Base-by-base conservation (phyloP, 345 rosid genomes). In the Litchi chinensis region DNA sequence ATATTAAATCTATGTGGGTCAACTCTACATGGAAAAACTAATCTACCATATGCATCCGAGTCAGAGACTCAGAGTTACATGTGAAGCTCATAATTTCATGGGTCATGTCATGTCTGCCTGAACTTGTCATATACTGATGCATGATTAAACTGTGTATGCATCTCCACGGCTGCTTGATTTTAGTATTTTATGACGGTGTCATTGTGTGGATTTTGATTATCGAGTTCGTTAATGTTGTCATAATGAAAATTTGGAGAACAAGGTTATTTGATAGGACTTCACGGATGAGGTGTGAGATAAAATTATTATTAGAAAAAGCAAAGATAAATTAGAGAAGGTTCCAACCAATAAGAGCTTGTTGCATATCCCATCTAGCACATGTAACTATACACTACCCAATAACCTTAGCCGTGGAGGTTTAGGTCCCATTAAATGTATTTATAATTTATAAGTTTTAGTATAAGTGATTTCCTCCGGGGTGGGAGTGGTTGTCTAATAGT, bases 51-150 rank as follows among this genome's bases (percentile, higher is more conserved):
- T 15, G 64, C 79, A 57, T 48, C 70, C 8, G 48, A 73, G 77
- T 82, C 82, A 77, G 78, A 32, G 48, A 73, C 74, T 82, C 82
- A 77, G 78, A 32, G 65, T 63, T 77, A 71, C 88, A 85, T 81
- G 86, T 85, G 85, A 75, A 81, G 70, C 75, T 80, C 79, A 79
- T 79, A 65, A 79, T 75, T 79, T 74, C 66, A 71, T 79, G 85
- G 85, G 79, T 78, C 87, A 73, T 75, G 77, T 78, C 87, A 70
- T 75, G 63, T 69, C 71, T 77, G 83, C 76, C 37, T 46, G 44
- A n/a, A 18, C 59, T 57, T 60, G 65, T 70, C 74, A 74, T 74
- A 26, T 63, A 62, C 52, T 68, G 9, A 71, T 48, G 41, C 15
- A 28, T 69, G n/a, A 54, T 54, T 54, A 54, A 16, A 66, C 26